These are phyloP conservation scores for Larix kaempferi DNA, from an alignment of 75 land plant genomes.

Conservation along the genomic window DNA sequence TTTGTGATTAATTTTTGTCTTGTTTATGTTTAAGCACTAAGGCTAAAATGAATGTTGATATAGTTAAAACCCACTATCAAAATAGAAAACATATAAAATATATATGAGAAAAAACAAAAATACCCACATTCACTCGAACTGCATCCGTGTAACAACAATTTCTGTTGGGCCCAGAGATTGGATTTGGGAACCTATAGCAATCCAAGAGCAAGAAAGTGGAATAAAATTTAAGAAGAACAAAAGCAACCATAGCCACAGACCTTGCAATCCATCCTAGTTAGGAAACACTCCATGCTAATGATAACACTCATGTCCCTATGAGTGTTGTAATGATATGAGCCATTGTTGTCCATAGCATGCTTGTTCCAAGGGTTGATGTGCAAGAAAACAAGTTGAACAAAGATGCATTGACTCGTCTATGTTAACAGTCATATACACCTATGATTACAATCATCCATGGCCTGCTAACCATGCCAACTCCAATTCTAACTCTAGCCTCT, in stretches of 20 bases:
- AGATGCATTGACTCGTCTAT: constrained; percentile 69
- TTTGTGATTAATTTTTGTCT: too few relatives aligned
- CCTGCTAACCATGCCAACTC: constrained; percentile 29
- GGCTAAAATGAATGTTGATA: too few relatives aligned
- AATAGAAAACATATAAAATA: too few relatives aligned
- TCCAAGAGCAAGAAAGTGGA: constrained; percentile 39
- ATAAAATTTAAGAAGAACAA: constrained; percentile 35
- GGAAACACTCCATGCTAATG: constrained; percentile 64
- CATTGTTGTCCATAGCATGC: too few relatives aligned
- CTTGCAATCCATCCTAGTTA: constrained; percentile 72
- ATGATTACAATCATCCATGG: constrained; percentile 81
- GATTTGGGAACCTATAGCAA: constrained; percentile 50
- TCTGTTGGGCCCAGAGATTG: constrained; percentile 43
- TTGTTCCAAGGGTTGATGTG: constrained; percentile 76
- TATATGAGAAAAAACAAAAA: too few relatives aligned
- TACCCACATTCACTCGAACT: too few relatives aligned
- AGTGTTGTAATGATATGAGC: constrained; percentile 59
- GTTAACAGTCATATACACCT: constrained; percentile 79
- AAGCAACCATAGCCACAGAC: constrained; percentile 28
- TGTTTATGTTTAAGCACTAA: too few relatives aligned
- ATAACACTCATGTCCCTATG: constrained; percentile 63
- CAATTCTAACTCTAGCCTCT: not conserved
- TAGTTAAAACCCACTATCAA: too few relatives aligned
- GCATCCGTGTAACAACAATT: constrained; percentile 57
- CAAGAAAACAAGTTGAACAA: constrained; percentile 75